Base-by-base conservation (phyloP, 2,329 filamentous ascomycete genomes). In the Stylonectria norvegica region DNA sequence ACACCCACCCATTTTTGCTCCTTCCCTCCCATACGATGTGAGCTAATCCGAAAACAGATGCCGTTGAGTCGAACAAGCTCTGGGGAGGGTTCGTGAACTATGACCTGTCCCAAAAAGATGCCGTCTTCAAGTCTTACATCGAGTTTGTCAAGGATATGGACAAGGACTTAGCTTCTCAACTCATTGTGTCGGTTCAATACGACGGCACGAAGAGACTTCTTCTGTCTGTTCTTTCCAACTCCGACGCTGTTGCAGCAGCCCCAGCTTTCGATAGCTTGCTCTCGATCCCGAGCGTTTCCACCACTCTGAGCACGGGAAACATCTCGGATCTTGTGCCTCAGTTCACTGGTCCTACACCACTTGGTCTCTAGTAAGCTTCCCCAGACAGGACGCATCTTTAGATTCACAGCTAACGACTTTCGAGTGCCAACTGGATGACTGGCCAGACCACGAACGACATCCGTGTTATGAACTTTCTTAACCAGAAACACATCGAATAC, bases 341-440 rank as follows among this genome's bases (percentile, higher is more conserved):
- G 19, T 62, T 62, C 33, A 62, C 59, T 15, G 58, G 59, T 0
- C 57, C 59, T 27, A 62, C 59, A 2, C 58, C 59, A 11, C 51
- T 62, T 0, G 59, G 58, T 6, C 53, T 57, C 5, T 60, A 49
- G 51, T 55, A 45, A 30, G 48, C 34, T 4, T 8, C 5, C 11
- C 2, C 12, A 5, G 2, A 1, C 0, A 2, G 4, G 7, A 12
- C 4, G 2, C 15, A 7, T 9, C 5, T n/a, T n/a, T n/a, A n/a
- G n/a, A 12, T 5, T 5, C 9, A 5, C 4, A 36, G 5, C 34
- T 45, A 14, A 45, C 31, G 4, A 10, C 17, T 34, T 7, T n/a
- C 7, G 20, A 42, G 41, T 14, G 47, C 52, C 39, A 62, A 62
- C 43, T 66, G 63, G 64, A 53, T 62, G 44, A 58, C 57, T 2